phyloP scores from a whole-genome alignment of 225 moss, liverwort and hornwort genomes.

The Climacium dendroides region DNA sequence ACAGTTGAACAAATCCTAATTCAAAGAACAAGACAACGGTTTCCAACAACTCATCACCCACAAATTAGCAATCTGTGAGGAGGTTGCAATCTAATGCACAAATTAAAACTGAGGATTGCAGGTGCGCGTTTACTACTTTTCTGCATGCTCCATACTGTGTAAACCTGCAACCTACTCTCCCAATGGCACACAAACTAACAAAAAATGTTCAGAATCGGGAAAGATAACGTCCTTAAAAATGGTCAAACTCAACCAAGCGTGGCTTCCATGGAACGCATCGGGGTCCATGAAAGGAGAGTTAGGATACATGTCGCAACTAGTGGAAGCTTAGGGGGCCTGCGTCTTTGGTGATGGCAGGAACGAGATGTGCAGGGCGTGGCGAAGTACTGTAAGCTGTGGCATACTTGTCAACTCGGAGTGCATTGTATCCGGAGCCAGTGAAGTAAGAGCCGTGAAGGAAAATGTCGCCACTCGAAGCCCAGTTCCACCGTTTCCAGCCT shows the following conservation, averaged over 20 bases:
- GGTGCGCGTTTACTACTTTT: too few species aligned
- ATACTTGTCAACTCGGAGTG: not conserved
- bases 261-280: not conserved
- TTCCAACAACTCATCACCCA: not conserved
- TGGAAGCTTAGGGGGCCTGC: constrained; percentile 4
- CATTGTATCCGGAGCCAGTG: constrained; percentile 5
- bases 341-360: constrained; percentile 9
- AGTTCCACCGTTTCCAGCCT: constrained; percentile 34
- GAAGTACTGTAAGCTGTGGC: constrained; percentile 11
- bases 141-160: not conserved
- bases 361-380: not conserved
- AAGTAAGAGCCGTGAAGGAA: constrained; percentile 12
- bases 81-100: not conserved
- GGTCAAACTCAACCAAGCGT: not conserved
- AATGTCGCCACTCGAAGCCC: constrained; percentile 12
- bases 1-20: not conserved
- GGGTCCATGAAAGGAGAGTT: not conserved
- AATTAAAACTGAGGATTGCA: not conserved
- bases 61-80: not conserved
- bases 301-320: not conserved
- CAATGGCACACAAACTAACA: not conserved
- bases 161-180: not conserved
- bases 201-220: not conserved
- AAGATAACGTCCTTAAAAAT: not conserved
- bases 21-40: not conserved